Conservation (phyloP, 2,329 filamentous ascomycete species). For the Albifimbria verrucaria region DNA sequence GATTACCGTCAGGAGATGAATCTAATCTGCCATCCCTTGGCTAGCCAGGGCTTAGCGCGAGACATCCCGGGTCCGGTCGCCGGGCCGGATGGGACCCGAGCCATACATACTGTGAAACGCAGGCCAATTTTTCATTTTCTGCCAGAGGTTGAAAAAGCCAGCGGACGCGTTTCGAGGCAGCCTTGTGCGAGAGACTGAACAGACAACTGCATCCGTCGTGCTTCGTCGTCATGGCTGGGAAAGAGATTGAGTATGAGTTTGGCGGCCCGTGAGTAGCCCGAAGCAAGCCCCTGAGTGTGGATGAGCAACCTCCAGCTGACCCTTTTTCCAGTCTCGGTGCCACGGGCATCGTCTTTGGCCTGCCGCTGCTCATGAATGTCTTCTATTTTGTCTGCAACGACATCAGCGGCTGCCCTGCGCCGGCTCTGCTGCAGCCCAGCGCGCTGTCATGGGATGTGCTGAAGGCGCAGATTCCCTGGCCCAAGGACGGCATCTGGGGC, state of each 20-base stretch:
- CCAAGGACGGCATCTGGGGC: constrained; percentile 60
- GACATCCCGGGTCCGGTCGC: too few species aligned
- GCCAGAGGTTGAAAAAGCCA: too few species aligned
- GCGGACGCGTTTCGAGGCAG: too few species aligned
- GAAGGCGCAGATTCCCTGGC: constrained; percentile 76
- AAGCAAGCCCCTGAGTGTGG: neutral
- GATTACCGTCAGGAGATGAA: too few species aligned
- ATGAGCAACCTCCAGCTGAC: neutral
- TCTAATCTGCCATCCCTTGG: too few species aligned
- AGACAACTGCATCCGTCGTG: too few species aligned
- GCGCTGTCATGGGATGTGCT: constrained; percentile 65
- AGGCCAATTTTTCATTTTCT: too few species aligned
- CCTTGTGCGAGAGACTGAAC: too few species aligned
- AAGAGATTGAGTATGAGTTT: constrained; percentile 22
- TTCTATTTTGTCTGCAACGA: constrained; percentile 85
- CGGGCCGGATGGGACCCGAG: too few species aligned
- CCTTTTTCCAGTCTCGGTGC: constrained; percentile 60
- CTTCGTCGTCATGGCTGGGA: neutral
- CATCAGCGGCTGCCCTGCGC: constrained; percentile 78
- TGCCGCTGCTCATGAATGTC: constrained; percentile 70
- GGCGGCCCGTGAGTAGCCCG: constrained; percentile 27
- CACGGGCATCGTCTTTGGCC: constrained; percentile 68
- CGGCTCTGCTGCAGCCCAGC: constrained; percentile 66
- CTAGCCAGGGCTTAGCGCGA: too few species aligned
- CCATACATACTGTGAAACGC: too few species aligned